Evolutionary conservation across 768 basidiomycete species (phyloP).

Genomic region (Gelatoporia subvermispora): DNA sequence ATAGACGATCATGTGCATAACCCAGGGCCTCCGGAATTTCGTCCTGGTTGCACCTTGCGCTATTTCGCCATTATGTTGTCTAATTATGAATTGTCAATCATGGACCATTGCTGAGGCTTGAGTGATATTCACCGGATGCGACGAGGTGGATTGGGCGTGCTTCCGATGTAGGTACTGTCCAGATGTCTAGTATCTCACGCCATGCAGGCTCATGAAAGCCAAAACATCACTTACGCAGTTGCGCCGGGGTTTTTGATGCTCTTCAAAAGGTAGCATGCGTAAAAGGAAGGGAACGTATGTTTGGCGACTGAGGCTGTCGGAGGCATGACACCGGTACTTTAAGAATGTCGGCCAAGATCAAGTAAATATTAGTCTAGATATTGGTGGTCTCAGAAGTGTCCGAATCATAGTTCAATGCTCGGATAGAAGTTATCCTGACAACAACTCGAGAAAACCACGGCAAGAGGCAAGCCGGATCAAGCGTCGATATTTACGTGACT

Average conservation of each 20-base stretch:
- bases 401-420: too few relatives aligned
- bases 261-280: constrained; percentile 80
- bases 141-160: constrained; percentile 62
- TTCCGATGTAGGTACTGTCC: constrained; percentile 74
- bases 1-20: constrained; percentile 82
- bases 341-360: too few relatives aligned
- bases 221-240: constrained; percentile 30
- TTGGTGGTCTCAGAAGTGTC: too few relatives aligned
- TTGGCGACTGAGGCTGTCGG: constrained; percentile 16
- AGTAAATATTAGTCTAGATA: too few relatives aligned
- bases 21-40: constrained; percentile 58
- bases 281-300: constrained; percentile 60
- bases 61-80: constrained; percentile 81
- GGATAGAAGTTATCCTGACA: too few relatives aligned
- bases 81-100: constrained; percentile 15
- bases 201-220: background rate
- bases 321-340: too few relatives aligned
- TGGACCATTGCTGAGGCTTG: background rate
- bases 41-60: constrained; percentile 70
- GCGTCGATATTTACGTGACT: too few relatives aligned
- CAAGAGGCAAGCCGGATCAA: too few relatives aligned
- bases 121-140: constrained; percentile 45
- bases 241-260: constrained; percentile 53
- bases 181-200: background rate
- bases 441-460: too few relatives aligned